These are phyloP conservation scores for Fraxinus angustifolia DNA, from an alignment of 305 asterid species.

Conservation along the genomic window DNA sequence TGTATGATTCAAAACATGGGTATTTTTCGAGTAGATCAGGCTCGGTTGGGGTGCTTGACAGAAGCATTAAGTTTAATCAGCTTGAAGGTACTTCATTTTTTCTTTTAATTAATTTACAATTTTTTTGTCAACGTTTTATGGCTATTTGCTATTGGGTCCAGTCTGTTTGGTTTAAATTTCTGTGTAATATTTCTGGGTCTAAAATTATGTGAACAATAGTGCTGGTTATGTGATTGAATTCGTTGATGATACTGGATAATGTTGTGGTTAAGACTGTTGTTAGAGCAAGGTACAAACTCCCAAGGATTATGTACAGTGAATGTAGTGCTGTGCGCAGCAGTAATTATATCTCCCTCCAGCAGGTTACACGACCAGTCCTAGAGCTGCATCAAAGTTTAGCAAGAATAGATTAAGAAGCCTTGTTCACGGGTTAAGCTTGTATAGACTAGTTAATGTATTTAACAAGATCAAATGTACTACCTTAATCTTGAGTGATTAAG, in stretches of 20 bases:
- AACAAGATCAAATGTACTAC: background rate
- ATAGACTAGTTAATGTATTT: constrained; percentile 13
- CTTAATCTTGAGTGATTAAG: background rate
- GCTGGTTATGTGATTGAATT: background rate
- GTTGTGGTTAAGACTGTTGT: background rate
- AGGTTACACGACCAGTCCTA: background rate
- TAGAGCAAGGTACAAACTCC: background rate
- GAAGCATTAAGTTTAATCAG: constrained; percentile 69
- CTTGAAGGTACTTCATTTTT: constrained; percentile 46
- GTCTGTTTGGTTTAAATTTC: background rate
- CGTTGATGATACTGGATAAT: background rate
- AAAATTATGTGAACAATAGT: background rate
- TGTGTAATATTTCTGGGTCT: background rate
- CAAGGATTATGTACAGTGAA: background rate
- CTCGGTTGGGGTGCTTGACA: constrained; percentile 86
- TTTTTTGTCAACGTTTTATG: background rate
- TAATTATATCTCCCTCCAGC: background rate
- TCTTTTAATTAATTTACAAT: background rate
- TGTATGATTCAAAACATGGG: constrained; percentile 76
- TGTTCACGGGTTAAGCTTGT: background rate
- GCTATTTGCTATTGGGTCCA: background rate
- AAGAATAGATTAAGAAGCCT: background rate
- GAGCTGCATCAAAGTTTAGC: background rate
- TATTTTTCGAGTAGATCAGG: constrained; percentile 82
- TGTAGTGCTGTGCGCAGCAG: background rate